Evolutionary conservation across 257 asterid genomes (phyloP), one percentile per base, ranked within the genome.

Genomic region (Solanum megistacrolobum): DNA sequence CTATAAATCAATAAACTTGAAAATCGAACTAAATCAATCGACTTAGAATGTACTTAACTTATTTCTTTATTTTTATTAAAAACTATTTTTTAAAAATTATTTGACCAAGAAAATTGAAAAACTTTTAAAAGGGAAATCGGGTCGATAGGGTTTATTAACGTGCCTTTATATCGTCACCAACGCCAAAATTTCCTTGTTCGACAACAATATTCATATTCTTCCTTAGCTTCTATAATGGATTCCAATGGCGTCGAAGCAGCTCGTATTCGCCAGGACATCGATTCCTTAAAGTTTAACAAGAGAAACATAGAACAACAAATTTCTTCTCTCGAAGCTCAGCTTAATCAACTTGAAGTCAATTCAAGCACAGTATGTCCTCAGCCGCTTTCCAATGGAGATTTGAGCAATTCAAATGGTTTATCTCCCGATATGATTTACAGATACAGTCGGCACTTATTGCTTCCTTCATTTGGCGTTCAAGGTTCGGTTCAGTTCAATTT

Each of bases 361-460:
- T 87, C 91, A 74, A 89, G 88, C 74, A 88, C 55, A 62, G 87
- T 76, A 12, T 68, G 27, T 46, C 75, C 74, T 41, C 23, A 52
- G 1, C 60, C 65, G 34, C 10, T 72, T 18, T 86, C 89, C 39
- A 34, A 68, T 85, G 71, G 88, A 32, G 41, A 81, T 25, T 68
- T 35, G 41, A 83, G 86, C 69, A 79, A 43, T 79, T 88, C 85
- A 21, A 86, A 89, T 88, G 92, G 90, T 23, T 85, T 97, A 73
- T 91, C 99, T 75, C 92, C 96, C 25, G 96, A 94, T 87, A 92
- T 92, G 94, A 94, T 97, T 83, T 92, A 96, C 71, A 91, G 99
- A 86, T 97, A 97, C 90, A 95, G 99, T 90, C 99, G 99, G 31
- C 99, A 97, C 32, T 93, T 97, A 82, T 87, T 97, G 89, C 99